A percentile compares a stretch with the other conserved stretches of the same genome.
Conservation (phyloP, 2,329 filamentous ascomycete genomes). For the Dothideomycetes sp. region DNA sequence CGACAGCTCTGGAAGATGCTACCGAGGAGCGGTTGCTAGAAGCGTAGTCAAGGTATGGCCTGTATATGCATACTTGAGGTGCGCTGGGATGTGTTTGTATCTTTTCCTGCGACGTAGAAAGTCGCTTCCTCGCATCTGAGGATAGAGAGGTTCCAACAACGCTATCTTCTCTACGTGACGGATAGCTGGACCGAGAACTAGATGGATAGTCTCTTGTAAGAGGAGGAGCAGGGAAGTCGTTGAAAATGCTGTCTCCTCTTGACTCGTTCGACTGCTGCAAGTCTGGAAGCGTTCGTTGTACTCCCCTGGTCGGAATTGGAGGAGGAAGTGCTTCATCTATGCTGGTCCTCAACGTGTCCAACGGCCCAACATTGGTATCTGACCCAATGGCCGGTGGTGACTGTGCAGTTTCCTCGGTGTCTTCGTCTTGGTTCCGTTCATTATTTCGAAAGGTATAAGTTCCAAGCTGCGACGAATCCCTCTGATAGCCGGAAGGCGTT, state of each 20-base stretch:
- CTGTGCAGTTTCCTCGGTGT: not conserved
- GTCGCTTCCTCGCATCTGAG: too few relatives aligned
- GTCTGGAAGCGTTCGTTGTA: not conserved
- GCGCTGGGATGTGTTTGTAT: not conserved
- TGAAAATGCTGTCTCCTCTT: conserved; percentile 5
- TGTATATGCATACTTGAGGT: conserved; percentile 3
- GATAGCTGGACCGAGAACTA: too few relatives aligned
- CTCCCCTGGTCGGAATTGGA: not conserved
- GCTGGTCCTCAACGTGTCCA: not conserved
- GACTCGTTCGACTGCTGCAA: conserved; percentile 1
- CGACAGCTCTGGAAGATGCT: not conserved
- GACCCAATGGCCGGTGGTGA: too few relatives aligned
- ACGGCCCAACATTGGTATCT: too few relatives aligned
- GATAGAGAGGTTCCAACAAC: too few relatives aligned
- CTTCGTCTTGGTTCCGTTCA: not conserved
- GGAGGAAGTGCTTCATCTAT: conserved; percentile 4
- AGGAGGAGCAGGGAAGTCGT: conserved; percentile 2
- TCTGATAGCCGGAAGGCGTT: too few relatives aligned
- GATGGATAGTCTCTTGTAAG: too few relatives aligned
- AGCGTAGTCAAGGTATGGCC: conserved; percentile 5
- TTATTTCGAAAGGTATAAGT: not conserved
- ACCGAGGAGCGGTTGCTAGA: conserved; percentile 3
- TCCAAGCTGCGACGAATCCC: too few relatives aligned
- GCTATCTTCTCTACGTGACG: too few relatives aligned
- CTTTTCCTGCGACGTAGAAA: too few relatives aligned